phyloP scores from a whole-genome alignment of 441 rosid genomes.

The Capsella rubella region DNA sequence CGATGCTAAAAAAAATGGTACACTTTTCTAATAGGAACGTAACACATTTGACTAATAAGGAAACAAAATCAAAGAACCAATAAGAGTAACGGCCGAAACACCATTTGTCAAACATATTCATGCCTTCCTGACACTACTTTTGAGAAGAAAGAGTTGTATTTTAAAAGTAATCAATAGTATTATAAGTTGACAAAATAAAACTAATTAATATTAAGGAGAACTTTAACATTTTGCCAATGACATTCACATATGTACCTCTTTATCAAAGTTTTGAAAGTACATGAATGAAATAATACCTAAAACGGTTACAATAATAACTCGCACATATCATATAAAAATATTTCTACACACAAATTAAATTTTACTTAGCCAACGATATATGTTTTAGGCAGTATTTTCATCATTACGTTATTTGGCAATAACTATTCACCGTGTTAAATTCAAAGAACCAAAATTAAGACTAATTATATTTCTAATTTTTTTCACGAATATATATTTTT shows the following conservation, averaged over 20 bases:
- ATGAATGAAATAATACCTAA: conserved; percentile 11
- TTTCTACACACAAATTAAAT: neutral
- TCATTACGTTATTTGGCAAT: neutral
- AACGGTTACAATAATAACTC: conserved; percentile 4
- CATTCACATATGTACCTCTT: neutral
- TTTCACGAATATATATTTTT: neutral
- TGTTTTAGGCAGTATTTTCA: conserved; percentile 2
- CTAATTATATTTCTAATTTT: neutral
- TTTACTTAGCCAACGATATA: conserved; percentile 2
- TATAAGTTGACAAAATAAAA: conserved; percentile 15
- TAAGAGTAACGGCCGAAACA: conserved; percentile 31
- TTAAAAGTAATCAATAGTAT: conserved; percentile 10
- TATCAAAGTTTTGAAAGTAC: neutral
- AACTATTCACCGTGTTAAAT: conserved; percentile 20
- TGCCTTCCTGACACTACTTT: conserved; percentile 26
- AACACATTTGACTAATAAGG: conserved; percentile 34
- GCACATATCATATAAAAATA: neutral
- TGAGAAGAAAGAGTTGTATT: conserved; percentile 4
- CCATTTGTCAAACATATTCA: conserved; percentile 34
- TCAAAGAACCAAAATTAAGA: conserved; percentile 28
- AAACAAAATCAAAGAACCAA: conserved; percentile 34
- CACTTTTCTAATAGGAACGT: conserved; percentile 1
- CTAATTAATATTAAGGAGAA: too few relatives aligned
- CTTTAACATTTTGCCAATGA: too few relatives aligned
- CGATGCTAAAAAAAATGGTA: neutral